Base-by-base conservation (phyloP, 208 protist genomes). In the Leishmania aethiopica region DNA sequence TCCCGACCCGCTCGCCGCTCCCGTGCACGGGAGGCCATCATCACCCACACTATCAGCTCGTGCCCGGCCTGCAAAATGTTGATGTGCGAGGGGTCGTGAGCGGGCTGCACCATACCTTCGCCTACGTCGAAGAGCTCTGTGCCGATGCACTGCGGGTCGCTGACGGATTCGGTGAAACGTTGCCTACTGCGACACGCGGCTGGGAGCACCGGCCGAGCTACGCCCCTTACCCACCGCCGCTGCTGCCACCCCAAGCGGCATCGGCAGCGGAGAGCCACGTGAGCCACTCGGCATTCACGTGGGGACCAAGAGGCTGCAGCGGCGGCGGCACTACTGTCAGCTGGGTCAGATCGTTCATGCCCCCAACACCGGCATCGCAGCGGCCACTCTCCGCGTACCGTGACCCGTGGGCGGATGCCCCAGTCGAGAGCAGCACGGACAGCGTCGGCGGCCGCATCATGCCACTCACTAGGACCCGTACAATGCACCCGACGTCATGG, bases 81-180 rank as follows among this genome's bases (percentile, higher is more conserved):
- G 84, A 95, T 79, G 92, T 97, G 60, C 84, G 77, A 19, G 87
- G 85, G 47, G 91, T 95, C 1, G 92, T 94, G 77, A 95, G 92
- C 80, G 94, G 94, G n/a, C 81, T 96, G 55, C 91, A 94, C 70
- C 94, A 97, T 85, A 94, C 91, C 66, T 96, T 96, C 84, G 89
- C 89, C 35, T 94, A 87, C 80, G 89, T 91, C 1, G 94, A 97
- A 86, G 94, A 94, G 69, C 64, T 94, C 35, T 60, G 66, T 17
- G 59, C 47, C 1, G 59, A 67, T 25, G 75, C 60, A 28, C 60
- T 59, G 22, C 32, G 3, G 49, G 55, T 22, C 35, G 35, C 55
- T 45, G 32, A 17, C 74, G 3, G 74, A 15, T 25, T 47, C 35
- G 4, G 32, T 37, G 17, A n/a, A 22, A 57, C 76, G 3, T 3